phyloP scores from a whole-genome alignment of 139 green algal species.

The Tetradesmus obliquus region DNA sequence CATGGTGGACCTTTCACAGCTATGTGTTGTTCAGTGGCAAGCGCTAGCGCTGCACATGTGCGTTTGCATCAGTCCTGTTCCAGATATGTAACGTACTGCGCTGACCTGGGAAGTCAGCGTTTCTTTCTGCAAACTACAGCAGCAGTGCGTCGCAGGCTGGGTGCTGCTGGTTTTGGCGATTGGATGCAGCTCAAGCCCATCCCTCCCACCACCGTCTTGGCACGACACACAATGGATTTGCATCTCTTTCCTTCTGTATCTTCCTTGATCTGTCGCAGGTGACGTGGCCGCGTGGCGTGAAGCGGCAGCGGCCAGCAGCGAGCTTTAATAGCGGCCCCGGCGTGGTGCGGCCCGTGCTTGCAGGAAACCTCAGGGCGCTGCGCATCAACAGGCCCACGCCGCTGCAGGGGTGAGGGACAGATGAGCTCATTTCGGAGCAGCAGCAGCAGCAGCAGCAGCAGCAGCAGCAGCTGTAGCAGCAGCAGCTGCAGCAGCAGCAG shows the following conservation, averaged over 20 bases:
- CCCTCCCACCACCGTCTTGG: too few species aligned
- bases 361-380: background rate
- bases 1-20: too few species aligned
- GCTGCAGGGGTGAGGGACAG: conserved; percentile 31
- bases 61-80: too few species aligned
- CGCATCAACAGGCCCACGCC: conserved; percentile 35
- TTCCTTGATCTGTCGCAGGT: background rate
- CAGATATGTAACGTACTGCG: too few species aligned
- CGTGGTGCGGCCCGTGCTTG: background rate
- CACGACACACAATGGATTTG: too few species aligned
- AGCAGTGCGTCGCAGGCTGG: background rate
- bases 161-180: background rate
- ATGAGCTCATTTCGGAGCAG: background rate
- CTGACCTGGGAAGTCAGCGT: too few species aligned
- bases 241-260: background rate
- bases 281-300: background rate
- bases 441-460: background rate
- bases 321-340: conserved; percentile 8
- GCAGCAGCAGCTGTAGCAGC: too few species aligned
- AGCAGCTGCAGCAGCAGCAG: too few species aligned
- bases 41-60: too few species aligned
- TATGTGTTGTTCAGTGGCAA: background rate
- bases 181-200: background rate
- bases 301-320: background rate
- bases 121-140: too few species aligned